Evolutionary conservation across 164 flowering plant species (phyloP).

Genomic region (Nymphaea thermarum): DNA sequence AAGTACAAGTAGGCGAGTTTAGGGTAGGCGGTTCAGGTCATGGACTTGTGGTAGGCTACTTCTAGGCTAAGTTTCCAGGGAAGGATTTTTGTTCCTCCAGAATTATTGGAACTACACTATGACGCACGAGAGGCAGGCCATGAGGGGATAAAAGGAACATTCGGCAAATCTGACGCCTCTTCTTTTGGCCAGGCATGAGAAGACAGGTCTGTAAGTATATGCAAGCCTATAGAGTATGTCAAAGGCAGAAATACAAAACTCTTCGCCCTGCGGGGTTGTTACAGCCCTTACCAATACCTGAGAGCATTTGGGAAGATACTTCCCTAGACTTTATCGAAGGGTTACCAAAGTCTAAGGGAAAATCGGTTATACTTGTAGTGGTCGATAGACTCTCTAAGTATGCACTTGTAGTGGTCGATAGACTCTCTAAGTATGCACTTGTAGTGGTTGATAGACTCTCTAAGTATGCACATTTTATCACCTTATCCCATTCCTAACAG

Average conservation of each 20-base stretch:
- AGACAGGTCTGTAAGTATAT: background rate
- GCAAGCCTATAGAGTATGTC: background rate
- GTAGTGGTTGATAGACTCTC: background rate
- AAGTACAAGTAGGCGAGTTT: no score
- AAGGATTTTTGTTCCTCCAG: no score
- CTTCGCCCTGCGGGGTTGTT: constrained; percentile 1
- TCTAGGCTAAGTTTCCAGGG: no score
- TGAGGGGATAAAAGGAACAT: no score
- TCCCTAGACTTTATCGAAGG: constrained; percentile 10
- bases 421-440: constrained; percentile 1
- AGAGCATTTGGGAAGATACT: background rate
- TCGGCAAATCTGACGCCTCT: background rate
- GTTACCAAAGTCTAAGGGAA: background rate
- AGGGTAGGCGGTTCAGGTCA: no score
- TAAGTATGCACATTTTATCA: background rate
- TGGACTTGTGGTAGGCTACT: no score
- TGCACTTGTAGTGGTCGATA: constrained; percentile 1
- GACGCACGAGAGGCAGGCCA: no score
- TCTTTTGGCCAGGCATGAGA: constrained; percentile 3
- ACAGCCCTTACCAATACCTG: constrained; percentile 1
- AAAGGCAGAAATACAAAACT: background rate
- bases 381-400: constrained; percentile 7
- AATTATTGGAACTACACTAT: no score
- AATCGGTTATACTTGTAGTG: background rate
- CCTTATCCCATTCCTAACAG: background rate